These are phyloP conservation scores for Cercospora nicotianae DNA, from an alignment of 2,329 filamentous ascomycete species.

Conservation along the genomic window DNA sequence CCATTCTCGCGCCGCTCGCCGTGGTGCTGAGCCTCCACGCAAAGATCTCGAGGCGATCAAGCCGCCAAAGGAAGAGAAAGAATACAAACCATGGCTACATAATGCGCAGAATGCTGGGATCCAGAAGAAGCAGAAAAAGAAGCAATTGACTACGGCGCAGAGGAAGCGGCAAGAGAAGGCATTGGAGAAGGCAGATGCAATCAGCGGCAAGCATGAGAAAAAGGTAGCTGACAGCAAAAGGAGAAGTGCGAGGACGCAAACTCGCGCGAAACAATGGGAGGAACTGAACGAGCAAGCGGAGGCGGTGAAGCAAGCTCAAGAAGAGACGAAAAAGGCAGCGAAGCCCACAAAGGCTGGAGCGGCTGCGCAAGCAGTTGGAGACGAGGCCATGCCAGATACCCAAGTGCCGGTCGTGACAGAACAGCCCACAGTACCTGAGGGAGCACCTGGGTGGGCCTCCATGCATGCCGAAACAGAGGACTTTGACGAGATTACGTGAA, in stretches of 20 bases:
- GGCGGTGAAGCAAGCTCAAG: constrained; percentile 17
- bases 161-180: constrained; percentile 55
- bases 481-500: constrained; percentile 11
- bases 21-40: constrained; percentile 67
- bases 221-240: constrained; percentile 56
- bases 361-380: constrained; percentile 13
- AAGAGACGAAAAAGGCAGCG: constrained; percentile 17
- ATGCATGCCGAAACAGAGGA: constrained; percentile 22
- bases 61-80: constrained; percentile 51
- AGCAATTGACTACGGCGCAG: constrained; percentile 55
- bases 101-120: constrained; percentile 70
- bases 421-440: constrained; percentile 3
- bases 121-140: constrained; percentile 64
- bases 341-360: constrained; percentile 11
- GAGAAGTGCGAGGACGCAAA: constrained; percentile 48
- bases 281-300: constrained; percentile 36
- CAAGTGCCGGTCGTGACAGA: constrained; percentile 15
- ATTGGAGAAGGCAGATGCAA: constrained; percentile 56
- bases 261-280: constrained; percentile 36
- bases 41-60: constrained; percentile 35
- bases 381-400: constrained; percentile 21
- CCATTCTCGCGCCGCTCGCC: constrained; percentile 73
- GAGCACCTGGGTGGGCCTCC: constrained; percentile 18
- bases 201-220: constrained; percentile 56
- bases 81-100: constrained; percentile 65